These are phyloP conservation scores for Cardamine occulta DNA, from an alignment of 345 rosid genomes.

Conservation along the genomic window DNA sequence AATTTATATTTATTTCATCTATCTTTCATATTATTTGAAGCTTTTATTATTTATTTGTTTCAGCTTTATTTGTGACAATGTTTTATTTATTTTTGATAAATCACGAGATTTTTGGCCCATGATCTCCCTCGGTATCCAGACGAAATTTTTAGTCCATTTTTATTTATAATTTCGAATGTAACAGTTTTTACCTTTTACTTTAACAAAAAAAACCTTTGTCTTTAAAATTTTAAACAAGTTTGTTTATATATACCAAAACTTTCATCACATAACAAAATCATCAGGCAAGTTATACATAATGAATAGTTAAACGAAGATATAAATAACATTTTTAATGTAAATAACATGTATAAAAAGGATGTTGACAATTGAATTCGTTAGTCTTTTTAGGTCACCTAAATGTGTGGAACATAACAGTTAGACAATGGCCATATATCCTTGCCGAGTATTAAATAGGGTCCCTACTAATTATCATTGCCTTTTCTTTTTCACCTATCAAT, in stretches of 20 bases:
- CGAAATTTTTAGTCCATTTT: too few relatives aligned
- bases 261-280: background rate
- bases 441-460: conserved; percentile 27
- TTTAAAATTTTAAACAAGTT: background rate
- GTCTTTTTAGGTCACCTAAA: conserved; percentile 32
- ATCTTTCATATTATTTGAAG: background rate
- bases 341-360: background rate
- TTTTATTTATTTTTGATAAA: too few relatives aligned
- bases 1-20: background rate
- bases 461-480: background rate
- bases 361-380: background rate
- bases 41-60: background rate
- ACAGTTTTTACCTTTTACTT: background rate
- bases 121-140: too few relatives aligned
- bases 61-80: background rate
- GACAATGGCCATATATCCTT: conserved; percentile 5
- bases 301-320: background rate
- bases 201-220: too few relatives aligned
- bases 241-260: background rate
- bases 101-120: too few relatives aligned
- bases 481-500: background rate
- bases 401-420: conserved; percentile 25
- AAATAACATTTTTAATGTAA: background rate
- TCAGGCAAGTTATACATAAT: background rate
- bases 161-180: too few relatives aligned